Evolutionary conservation across 306 rosid genomes (phyloP).

Genomic region (Dalbergia cultrata): DNA sequence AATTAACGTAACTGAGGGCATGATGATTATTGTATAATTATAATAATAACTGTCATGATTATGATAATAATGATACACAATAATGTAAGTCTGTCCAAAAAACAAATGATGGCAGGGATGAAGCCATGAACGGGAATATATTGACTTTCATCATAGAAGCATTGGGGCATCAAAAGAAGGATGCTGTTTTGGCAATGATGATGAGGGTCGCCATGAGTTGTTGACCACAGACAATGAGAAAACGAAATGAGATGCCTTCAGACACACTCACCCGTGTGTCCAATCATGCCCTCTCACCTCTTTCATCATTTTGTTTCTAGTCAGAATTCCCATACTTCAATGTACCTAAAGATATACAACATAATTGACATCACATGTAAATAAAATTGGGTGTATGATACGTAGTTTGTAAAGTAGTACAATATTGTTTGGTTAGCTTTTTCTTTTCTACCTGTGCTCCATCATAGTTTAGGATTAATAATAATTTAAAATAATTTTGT

Average conservation of each 20-base stretch:
- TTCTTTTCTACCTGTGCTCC: too few species aligned
- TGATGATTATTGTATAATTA: conserved; percentile 45
- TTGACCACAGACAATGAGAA: conserved; percentile 53
- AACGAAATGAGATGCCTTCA: conserved; percentile 51
- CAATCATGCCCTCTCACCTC: conserved; percentile 53
- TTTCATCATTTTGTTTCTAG: conserved; percentile 51
- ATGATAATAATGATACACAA: conserved; percentile 31
- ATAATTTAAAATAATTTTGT: too few species aligned
- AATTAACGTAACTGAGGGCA: background rate
- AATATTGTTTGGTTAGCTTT: too few species aligned
- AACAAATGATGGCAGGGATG: conserved; percentile 40
- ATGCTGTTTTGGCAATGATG: conserved; percentile 43
- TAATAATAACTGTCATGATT: conserved; percentile 36
- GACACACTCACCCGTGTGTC: conserved; percentile 57
- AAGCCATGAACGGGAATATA: conserved; percentile 34
- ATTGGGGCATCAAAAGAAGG: conserved; percentile 39
- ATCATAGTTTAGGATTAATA: too few species aligned
- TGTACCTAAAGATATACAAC: background rate
- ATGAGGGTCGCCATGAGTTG: conserved; percentile 25
- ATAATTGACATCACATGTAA: background rate
- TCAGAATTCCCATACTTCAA: conserved; percentile 41
- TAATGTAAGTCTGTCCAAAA: conserved; percentile 25
- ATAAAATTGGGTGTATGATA: too few species aligned
- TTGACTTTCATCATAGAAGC: conserved; percentile 43
- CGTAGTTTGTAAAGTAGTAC: too few species aligned